Evolutionary conservation across 208 protist genomes (phyloP).

Genomic region (Herpetomonas samuelpessoai): DNA sequence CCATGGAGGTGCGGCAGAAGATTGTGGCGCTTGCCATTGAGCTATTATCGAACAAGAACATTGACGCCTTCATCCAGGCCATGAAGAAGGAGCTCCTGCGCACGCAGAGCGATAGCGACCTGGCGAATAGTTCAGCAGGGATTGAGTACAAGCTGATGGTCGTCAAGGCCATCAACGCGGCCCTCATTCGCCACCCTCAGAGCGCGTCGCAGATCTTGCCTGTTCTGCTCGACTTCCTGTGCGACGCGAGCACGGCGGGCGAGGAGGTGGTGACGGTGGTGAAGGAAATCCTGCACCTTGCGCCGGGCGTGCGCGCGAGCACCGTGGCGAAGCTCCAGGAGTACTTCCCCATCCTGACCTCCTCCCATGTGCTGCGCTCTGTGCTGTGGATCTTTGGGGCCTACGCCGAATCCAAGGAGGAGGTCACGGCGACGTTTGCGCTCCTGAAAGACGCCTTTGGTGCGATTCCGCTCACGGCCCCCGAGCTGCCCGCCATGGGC

Average conservation of each 20-base stretch:
- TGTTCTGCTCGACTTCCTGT: conserved; percentile 95
- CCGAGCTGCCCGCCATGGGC: conserved; percentile 8
- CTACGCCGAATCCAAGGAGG: conserved; percentile 60
- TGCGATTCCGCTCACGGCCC: conserved; percentile 55
- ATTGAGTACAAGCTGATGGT: conserved; percentile 69
- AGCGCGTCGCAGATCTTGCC: conserved; percentile 77
- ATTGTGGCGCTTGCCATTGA: conserved; percentile 93
- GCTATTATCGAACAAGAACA: conserved; percentile 91
- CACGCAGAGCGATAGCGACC: conserved; percentile 34
- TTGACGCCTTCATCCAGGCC: conserved; percentile 90
- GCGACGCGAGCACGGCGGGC: conserved; percentile 67
- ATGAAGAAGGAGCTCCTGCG: conserved; percentile 95
- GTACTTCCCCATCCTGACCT: conserved; percentile 60
- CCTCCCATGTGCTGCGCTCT: conserved; percentile 65
- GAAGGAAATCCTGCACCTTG: conserved; percentile 92
- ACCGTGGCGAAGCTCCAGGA: conserved; percentile 58
- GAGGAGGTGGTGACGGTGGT: conserved; percentile 94
- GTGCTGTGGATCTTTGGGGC: conserved; percentile 95
- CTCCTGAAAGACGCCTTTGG: conserved; percentile 39
- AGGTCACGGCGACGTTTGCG: conserved; percentile 49
- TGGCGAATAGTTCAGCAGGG: conserved; percentile 17
- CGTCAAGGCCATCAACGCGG: conserved; percentile 90
- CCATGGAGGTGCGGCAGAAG: conserved; percentile 94
- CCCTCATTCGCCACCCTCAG: conserved; percentile 88
- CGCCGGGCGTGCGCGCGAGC: conserved; percentile 77